Base-by-base conservation (phyloP, 352 stramenopile genomes). In the Globisporangium echinulatum region DNA sequence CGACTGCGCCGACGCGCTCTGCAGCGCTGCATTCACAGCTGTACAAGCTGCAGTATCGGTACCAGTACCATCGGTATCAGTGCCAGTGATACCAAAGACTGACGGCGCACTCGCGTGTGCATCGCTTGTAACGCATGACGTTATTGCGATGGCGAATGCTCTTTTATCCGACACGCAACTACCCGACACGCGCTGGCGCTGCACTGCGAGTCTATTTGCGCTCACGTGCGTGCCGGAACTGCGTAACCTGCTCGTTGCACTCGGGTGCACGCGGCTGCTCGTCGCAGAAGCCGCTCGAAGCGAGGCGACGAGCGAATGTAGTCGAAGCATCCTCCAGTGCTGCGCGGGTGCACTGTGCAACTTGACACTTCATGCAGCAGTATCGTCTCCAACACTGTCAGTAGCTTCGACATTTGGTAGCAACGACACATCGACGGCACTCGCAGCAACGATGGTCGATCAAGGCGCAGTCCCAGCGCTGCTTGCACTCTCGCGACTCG, bases 301-400 rank as follows among this genome's bases (percentile, higher is more conserved):
- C 47, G 59, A 57, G 0, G 61, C 67, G 15, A 67, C 15, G 11
- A 57, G 5, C 59, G 52, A 0, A 55, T 76, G n/a, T 2, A 25
- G 25, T 25, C 25, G 25, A 25, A 72, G 61, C 49, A 83, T 74
- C 0, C 62, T 88, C 14, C 66, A 81, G 25, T 86, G 76, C 51
- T 93, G 81, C 39, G 77, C 83, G 4, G 75, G 74, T 6, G 69
- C 81, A 7, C 59, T 93, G 0, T 77, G 74, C 52, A 87, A 87
- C 52, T 71, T 92, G 36, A 87, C 77, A 0, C 74, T 80, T 3
- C 7, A 44, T 44, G 40, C 39, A 19, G 2, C n/a, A 7, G 8
- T 48, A 1, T 51, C 48, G 40, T 25, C 25, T 25, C 25, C 25
- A 25, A 1, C 25, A 25, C 25, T 25, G 25, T 25, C 25, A 25